Base-by-base conservation (phyloP, 352 stramenopile genomes). In the Phytophthora cryptogea region DNA sequence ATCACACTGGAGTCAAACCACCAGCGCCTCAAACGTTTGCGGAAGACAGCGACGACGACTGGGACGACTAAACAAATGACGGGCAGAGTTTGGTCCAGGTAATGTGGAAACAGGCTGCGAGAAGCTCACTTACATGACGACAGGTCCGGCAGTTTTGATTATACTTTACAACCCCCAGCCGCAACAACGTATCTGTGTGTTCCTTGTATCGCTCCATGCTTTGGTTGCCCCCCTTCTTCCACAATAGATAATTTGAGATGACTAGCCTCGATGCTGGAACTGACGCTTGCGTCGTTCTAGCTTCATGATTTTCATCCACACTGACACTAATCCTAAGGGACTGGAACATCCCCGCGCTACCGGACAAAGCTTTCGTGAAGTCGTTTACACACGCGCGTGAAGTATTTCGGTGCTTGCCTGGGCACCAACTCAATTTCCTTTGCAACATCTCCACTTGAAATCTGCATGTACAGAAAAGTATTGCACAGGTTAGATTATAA, bases 11-110 rank as follows among this genome's bases (percentile, higher is more conserved):
- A 35, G 50, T 40, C 30, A 60, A 61, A 27, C 53, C 43, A 40
- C 30, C 39, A 8, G 47, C 47, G 10, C 27, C 55, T 50, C 50
- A 66, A 47, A 36, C 37, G 27, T 37, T 33, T 14, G 57, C 77
- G 10, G 69, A 70, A n/a, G 76, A 92, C 47, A 90, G 82, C 50
- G 85, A 92, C 41, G 81, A 92, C 32, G 85, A 92, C 49, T 94
- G 85, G 85, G 85, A 94, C 51, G 83, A 94, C 56, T 94, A 59
- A 86, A 40, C 32, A n/a, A 57, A 51, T 27, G 5, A n/a, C 31
- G 32, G 30, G 16, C 16, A 48, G 8, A 11, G 17, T 16, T 35
- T 14, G 17, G 27, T 32, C 26, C 16, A 7, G 11, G 26, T 17
- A 35, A 16, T 43, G 39, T 44, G 17, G 32, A 45, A 37, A 39